Evolutionary conservation across 768 basidiomycete genomes (phyloP), one percentile per base, ranked within the genome.

Genomic region (Tricholoma matsutake): DNA sequence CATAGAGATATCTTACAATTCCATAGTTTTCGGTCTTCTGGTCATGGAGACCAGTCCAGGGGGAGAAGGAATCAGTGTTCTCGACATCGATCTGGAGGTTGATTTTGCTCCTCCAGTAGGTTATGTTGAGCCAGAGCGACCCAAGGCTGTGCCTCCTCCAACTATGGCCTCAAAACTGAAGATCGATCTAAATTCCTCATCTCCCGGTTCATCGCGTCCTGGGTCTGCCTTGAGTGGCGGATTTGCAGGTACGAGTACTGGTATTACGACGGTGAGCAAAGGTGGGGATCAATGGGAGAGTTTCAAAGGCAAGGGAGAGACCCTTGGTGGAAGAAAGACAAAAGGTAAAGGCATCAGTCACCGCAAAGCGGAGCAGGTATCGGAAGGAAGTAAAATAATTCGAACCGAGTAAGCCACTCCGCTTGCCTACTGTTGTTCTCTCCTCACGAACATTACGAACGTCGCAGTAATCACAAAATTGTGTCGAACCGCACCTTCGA

Each of bases 81-180:
- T 97, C 56, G 95, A 99, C 70, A 98, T 95, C 0, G 97, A 99
- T 81, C 85, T 99, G 1, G 96, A 98, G 75, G 97, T 98, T 58
- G 97, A 99, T 73, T 98, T 98, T 70, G 97, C 92, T 0, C 77
- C 95, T 1, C 96, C 96, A 0, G 84, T 92, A 20, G 92, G 92
- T 39, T 99, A 98, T 71, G 90, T 95, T 35, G 97, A 98, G 72
- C 97, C 97, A 1, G 89, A 94, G 65, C 84, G 90, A 51, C 88
- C 89, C 1, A 90, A 92, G 66, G 85, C 94, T 2, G 83, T 85
- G 2, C 87, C 94, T 0, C 88, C 88, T 2, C 72, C 89, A 20
- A 97, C 96, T 2, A 98, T 99, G 96, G 95, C 95, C 2, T 91
- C 90, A 31, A 98, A 98, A 76, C 84, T 98, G 58, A 94, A 94